phyloP scores from a whole-genome alignment of 768 basidiomycete species.

The Mycena galopus region DNA sequence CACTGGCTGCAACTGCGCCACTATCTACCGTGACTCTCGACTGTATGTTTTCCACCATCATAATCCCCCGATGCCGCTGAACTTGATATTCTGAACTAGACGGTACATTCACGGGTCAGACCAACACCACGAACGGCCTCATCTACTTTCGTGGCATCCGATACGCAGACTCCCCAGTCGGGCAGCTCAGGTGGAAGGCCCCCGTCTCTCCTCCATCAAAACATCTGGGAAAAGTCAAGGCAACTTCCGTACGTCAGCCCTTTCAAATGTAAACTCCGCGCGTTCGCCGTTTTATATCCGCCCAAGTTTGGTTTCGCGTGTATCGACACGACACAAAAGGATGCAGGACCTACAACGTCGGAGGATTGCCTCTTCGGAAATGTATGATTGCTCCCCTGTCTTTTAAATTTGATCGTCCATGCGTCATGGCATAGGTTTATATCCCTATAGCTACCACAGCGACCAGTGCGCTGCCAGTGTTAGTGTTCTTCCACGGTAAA shows the following conservation, averaged over 20 bases:
- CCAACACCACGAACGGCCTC: conserved; percentile 47
- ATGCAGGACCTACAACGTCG: conserved; percentile 45
- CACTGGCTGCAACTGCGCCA: conserved; percentile 1
- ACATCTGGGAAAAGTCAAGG: conserved; percentile 51
- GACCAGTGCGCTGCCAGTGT: conserved; percentile 48
- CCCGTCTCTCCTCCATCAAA: conserved; percentile 53
- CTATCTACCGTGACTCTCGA: conserved; percentile 39
- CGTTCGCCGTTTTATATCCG: neutral
- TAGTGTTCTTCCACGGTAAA: conserved; percentile 59
- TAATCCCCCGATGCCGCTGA: neutral
- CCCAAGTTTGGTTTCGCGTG: conserved; percentile 51
- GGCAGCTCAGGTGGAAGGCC: conserved; percentile 54
- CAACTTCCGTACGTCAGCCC: conserved; percentile 44
- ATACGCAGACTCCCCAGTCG: conserved; percentile 58
- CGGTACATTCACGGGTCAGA: conserved; percentile 52
- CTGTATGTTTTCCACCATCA: conserved; percentile 32
- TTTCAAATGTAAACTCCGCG: neutral
- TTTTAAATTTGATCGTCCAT: neutral
- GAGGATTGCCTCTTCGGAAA: conserved; percentile 62
- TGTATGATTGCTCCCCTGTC: conserved; percentile 37
- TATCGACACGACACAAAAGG: conserved; percentile 48
- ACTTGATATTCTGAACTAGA: conserved; percentile 40
- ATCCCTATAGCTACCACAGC: conserved; percentile 45
- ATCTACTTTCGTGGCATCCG: conserved; percentile 57
- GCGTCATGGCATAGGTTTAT: conserved; percentile 46